These are phyloP conservation scores for Byssochlamys sp. DNA, from an alignment of 2,329 filamentous ascomycete species.

Conservation along the genomic window DNA sequence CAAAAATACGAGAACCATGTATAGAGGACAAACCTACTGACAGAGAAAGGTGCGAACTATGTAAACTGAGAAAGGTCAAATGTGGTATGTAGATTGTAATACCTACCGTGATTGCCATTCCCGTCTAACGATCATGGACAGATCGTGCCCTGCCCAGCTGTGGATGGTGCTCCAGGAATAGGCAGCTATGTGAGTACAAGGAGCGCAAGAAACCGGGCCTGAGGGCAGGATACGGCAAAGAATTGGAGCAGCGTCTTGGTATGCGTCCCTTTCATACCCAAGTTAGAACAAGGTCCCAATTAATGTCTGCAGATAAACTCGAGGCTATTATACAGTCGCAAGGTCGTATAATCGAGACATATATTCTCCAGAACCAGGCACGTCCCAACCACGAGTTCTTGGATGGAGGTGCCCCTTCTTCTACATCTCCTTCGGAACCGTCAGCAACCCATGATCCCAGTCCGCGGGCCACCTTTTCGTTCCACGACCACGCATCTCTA, in stretches of 20 bases:
- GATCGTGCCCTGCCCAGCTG: slow-evolving; percentile 52
- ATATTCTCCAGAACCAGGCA: slow-evolving; percentile 35
- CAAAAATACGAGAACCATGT: no score
- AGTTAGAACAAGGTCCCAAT: neutral
- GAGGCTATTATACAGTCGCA: slow-evolving; percentile 58
- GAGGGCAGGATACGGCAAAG: slow-evolving; percentile 58
- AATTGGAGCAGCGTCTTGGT: slow-evolving; percentile 60
- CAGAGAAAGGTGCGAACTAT: slow-evolving; percentile 31
- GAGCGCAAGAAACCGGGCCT: slow-evolving; percentile 62
- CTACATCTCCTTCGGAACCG: slow-evolving; percentile 42
- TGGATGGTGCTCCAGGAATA: slow-evolving; percentile 61
- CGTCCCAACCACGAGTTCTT: slow-evolving; percentile 19
- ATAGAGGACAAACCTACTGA: slow-evolving; percentile 10
- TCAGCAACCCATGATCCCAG: slow-evolving; percentile 46
- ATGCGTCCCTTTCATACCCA: slow-evolving; percentile 5
- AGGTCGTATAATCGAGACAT: slow-evolving; percentile 55
- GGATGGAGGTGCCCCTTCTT: slow-evolving; percentile 16
- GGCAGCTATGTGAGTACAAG: slow-evolving; percentile 57
- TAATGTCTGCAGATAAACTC: slow-evolving; percentile 45
- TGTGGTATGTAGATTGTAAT: slow-evolving; percentile 27
- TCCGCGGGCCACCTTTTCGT: slow-evolving; percentile 51
- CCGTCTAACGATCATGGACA: slow-evolving; percentile 9
- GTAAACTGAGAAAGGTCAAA: slow-evolving; percentile 38
- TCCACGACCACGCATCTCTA: slow-evolving; percentile 50
- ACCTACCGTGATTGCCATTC: neutral